Base-by-base conservation (phyloP, 139 green algal genomes). In the Closterium sp. region DNA sequence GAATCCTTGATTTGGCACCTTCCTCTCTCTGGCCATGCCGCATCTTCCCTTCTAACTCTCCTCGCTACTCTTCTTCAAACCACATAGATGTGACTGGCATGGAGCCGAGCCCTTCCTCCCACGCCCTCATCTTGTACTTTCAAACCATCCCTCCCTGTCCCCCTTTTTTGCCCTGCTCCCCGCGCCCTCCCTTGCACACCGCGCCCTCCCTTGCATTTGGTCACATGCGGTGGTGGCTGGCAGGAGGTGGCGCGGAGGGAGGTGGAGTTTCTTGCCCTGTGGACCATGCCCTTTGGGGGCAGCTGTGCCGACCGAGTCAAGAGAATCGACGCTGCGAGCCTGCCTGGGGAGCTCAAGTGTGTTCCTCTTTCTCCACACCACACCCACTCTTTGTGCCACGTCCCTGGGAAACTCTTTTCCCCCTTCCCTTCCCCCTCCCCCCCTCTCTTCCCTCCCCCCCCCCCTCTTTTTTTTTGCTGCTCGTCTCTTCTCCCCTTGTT, bases 271-370 rank as follows among this genome's bases (percentile, higher is more conserved):
- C 31, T 94, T 22, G 70, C 89, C 2, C 84, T 94, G 70, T 94
- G 92, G 92, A 85, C 73, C 42, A 88, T 94, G n/a, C 92, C 92
- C 31, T 94, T 94, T 93, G 92, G 90, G 13, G 89, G 90, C 87
- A 94, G 93, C 86, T 91, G 90, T 24, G 17, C 90, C 24, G 92
- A 94, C 28, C 28, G 92, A 9, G 34, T 94, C 27, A 94, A 94
- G 89, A 88, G 45, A 38, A n/a, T 91, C 9, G 86, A 87, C 88
- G 17, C 89, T 30, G 89, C 19, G 5, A 92, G 92, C 84, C 27
- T 94, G 22, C 31, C 31, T 13, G 30, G n/a, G 27, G 91, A 94
- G 70, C 62, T 94, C 31, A 94, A 70, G 91, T 94, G 9, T 28
- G 10, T 85, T 31, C 38, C 62, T 11, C 62, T 79, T 79, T 79